phyloP scores from a whole-genome alignment of 179 eudicot species.

The Silene vulgaris region DNA sequence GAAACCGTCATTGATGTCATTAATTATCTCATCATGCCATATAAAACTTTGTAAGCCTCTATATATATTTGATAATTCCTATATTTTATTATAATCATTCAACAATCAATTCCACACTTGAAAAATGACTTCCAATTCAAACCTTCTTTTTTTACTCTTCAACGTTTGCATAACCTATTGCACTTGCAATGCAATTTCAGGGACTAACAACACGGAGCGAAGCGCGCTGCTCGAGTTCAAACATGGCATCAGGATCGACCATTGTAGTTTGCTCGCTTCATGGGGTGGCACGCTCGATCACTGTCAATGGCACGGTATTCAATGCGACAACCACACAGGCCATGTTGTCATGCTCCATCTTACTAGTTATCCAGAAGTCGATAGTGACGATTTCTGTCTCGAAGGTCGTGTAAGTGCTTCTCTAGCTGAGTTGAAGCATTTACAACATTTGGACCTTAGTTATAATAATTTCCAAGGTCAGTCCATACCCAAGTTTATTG shows the following conservation, averaged over 20 bases:
- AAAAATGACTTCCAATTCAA: too few species aligned
- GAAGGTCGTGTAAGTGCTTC: constrained; percentile 25
- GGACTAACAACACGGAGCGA: too few species aligned
- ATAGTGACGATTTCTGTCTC: constrained; percentile 13
- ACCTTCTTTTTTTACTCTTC: too few species aligned
- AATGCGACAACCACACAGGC: constrained; percentile 19
- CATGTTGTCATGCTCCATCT: constrained; percentile 24
- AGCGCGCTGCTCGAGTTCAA: neutral
- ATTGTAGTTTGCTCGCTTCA: constrained; percentile 17
- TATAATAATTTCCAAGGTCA: constrained; percentile 10
- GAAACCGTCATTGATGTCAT: too few species aligned
- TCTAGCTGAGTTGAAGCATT: constrained; percentile 24
- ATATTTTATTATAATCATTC: too few species aligned
- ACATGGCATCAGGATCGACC: neutral
- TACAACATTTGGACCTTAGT: constrained; percentile 28
- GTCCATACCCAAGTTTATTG: constrained; percentile 29
- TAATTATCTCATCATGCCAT: too few species aligned
- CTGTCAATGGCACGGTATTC: constrained; percentile 25
- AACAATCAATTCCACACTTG: too few species aligned
- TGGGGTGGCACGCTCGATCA: constrained; percentile 22
- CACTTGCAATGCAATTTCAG: too few species aligned
- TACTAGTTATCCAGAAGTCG: neutral
- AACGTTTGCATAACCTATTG: too few species aligned
- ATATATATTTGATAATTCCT: too few species aligned
- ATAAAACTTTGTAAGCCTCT: too few species aligned